Conservation (phyloP, 2,329 filamentous ascomycete genomes). For the Alternaria gansuensis region DNA sequence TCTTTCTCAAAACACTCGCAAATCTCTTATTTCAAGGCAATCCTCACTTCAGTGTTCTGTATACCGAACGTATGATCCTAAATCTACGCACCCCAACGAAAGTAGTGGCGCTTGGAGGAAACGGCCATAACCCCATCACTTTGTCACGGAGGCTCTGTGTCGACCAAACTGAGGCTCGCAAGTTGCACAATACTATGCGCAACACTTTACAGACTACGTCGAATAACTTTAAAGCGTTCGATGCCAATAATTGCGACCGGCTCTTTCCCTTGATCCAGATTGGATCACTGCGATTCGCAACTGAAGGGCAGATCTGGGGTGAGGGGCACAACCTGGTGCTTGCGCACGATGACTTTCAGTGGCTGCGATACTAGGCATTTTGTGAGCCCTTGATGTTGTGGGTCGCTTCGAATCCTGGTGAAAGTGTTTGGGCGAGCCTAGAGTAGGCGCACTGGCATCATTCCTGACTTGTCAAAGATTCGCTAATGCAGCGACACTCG, state of each 20-base stretch:
- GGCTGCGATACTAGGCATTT: conserved; percentile 35
- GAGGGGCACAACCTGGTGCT: conserved; percentile 44
- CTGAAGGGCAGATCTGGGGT: conserved; percentile 39
- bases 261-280: conserved; percentile 44
- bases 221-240: conserved; percentile 38
- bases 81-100: conserved; percentile 44
- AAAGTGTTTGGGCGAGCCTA: background rate
- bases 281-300: conserved; percentile 39
- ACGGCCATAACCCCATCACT: conserved; percentile 26
- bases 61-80: conserved; percentile 39
- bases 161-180: conserved; percentile 30
- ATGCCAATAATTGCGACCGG: conserved; percentile 34
- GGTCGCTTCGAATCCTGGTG: background rate
- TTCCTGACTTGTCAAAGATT: background rate
- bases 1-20: conserved; percentile 41
- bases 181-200: conserved; percentile 38
- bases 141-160: conserved; percentile 33
- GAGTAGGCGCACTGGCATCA: background rate
- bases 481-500: background rate
- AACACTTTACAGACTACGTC: conserved; percentile 40
- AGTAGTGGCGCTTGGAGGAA: conserved; percentile 22
- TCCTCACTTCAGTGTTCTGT: conserved; percentile 34
- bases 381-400: background rate
- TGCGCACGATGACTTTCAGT: conserved; percentile 44
- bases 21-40: conserved; percentile 36